Base-by-base conservation (phyloP, 2,329 filamentous ascomycete species). In the Elsinoe batatas region DNA sequence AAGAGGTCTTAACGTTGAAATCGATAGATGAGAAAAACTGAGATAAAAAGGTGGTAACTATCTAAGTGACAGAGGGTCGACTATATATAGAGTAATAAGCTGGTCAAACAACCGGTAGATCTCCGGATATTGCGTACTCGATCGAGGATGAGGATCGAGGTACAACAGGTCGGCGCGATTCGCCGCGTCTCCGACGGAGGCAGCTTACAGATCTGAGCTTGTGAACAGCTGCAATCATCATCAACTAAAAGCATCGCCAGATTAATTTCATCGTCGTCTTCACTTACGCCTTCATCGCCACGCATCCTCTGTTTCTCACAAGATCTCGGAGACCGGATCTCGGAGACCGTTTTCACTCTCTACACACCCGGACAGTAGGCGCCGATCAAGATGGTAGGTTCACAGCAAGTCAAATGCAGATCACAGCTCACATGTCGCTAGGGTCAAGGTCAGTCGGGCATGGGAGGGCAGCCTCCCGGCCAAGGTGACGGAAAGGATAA, bases 381-480 rank as follows among this genome's bases (percentile, higher is more conserved):
- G 12, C 10, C n/a, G 20, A 44, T 12, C 33, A 51, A 51, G 15
- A 51, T 51, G 47, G 47, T 51, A 36, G 8, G 47, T 20, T 11
- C 3, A 20, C 1, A 22, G 17, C 44, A 18, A 36, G 10, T 33
- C 30, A 40, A 26, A 38, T 17, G 5, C 17, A 7, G 30, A 15
- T 15, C 43, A 4, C 4, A 46, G 42, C 53, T 55, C 10, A 55
- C 44, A 37, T 18, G 4, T 57, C 56, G 58, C 60, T 62, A 90
- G 87, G 87, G 87, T 79, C 85, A 88, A 74, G 84, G 85, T 64
- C 86, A 94, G 72, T 95, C 91, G 71, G 88, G 88, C 68, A 86
- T 94, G 76, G 89, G 88, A 65, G 79, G 80, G 61, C 84, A 83
- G 56, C 81, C 79, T 55, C 78, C 76, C 59, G 83, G 65, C 51